Evolutionary conservation across 2,329 filamentous ascomycete genomes (phyloP), one percentile per base, ranked within the genome.

Genomic region (Byssothecium circinans): DNA sequence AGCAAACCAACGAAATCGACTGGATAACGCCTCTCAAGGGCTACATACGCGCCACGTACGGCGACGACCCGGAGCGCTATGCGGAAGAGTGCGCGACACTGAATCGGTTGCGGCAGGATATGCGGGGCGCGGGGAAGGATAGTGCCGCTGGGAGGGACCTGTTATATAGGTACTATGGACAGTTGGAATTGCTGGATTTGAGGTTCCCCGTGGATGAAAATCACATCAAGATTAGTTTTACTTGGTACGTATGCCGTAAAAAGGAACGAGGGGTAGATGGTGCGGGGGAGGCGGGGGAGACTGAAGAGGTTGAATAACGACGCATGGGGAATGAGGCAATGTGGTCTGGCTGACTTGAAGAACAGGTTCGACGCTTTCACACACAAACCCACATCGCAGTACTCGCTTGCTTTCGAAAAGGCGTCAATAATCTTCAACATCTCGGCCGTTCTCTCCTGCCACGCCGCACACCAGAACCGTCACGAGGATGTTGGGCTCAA

Each of bases 351-450:
- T 73, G 58, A 67, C 54, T 20, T 18, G n/a, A 17, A 38, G 5
- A n/a, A 3, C 65, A 96, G 91, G 91, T 97, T 95, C 75, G 94
- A 99, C 72, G 94, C 95, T n/a, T 99, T 99, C 70, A 99, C 94
- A 36, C 91, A 96, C 71, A 96, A 97, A 67, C 82, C 91, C n/a
- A 99, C 94, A 4, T 86, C 91, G 3, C 94, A 99, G 71, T 96
- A 95, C 75, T 96, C 91, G 7, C 81, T 99, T 39, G 94, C 94
- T 39, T 99, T 95, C 70, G 94, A 99, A 72, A 99, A 99, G 70
- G 94, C 94, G 12, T 97, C 92, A 62, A 95, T 99, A 67, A 96
- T 99, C 64, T 99, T 99, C 81, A 99, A 99, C 74, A 99, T 99
- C 58, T 95, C 92, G 30, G 92, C 94, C 58, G 91, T 97, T 20